These are phyloP conservation scores for Stephania yunnanensis DNA, from an alignment of 164 flowering plant species.

Conservation along the genomic window DNA sequence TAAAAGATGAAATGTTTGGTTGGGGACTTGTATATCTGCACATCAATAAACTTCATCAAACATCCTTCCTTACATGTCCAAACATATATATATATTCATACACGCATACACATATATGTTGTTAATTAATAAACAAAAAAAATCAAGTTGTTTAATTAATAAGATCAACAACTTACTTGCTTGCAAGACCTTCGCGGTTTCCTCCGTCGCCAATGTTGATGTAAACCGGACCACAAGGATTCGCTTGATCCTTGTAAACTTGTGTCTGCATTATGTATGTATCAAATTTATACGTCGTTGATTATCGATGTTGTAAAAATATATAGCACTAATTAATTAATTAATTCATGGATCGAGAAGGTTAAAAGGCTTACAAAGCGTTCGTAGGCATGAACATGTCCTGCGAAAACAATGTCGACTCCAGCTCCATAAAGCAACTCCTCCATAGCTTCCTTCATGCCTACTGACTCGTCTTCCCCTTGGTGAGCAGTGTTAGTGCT, in stretches of 20 bases:
- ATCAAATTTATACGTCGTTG: background rate
- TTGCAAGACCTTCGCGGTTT: constrained; percentile 71
- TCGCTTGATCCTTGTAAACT: constrained; percentile 33
- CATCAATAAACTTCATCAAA: background rate
- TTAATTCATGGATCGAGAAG: too few species aligned
- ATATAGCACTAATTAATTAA: background rate
- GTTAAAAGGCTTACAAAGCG: constrained; percentile 56
- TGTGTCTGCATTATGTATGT: constrained; percentile 30
- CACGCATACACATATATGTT: too few species aligned
- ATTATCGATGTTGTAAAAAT: background rate
- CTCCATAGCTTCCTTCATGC: constrained; percentile 66
- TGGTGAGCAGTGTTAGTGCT: constrained; percentile 70
- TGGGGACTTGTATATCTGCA: constrained; percentile 47
- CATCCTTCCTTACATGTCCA: background rate
- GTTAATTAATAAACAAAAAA: too few species aligned
- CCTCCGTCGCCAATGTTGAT: constrained; percentile 77
- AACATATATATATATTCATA: too few species aligned
- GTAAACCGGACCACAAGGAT: constrained; percentile 54
- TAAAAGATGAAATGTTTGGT: constrained; percentile 49
- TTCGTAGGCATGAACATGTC: constrained; percentile 92
- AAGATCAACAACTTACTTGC: constrained; percentile 21
- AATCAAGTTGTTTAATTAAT: too few species aligned
- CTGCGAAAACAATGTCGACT: constrained; percentile 68
- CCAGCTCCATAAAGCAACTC: constrained; percentile 50
- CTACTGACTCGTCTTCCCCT: constrained; percentile 43